phyloP scores from a whole-genome alignment of 345 rosid species.

The Populus alba region DNA sequence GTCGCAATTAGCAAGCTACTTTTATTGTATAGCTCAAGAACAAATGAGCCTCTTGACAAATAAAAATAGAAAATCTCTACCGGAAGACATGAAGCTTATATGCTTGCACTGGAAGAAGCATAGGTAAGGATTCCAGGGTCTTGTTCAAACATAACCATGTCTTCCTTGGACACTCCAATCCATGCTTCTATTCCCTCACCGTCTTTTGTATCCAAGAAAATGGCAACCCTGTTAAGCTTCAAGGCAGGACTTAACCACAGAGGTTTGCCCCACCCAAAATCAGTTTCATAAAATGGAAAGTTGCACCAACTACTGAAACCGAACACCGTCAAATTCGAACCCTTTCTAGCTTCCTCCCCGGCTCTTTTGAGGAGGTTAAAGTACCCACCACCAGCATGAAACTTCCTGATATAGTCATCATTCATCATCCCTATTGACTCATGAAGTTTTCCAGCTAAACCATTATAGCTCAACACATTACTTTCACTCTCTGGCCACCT shows the following conservation, averaged over 20 bases:
- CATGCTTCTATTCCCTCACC: conserved; percentile 31
- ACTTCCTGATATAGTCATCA: conserved; percentile 12
- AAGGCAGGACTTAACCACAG: conserved; percentile 17
- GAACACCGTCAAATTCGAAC: background rate
- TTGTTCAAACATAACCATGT: conserved; percentile 20
- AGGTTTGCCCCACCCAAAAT: conserved; percentile 38
- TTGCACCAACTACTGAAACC: conserved; percentile 25
- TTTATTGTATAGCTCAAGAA: background rate
- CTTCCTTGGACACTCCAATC: conserved; percentile 25
- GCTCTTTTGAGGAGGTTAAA: background rate
- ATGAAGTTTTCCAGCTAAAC: conserved; percentile 13
- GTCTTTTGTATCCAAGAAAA: conserved; percentile 15
- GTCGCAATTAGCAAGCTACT: background rate
- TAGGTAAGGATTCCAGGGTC: conserved; percentile 13
- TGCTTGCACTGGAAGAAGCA: conserved; percentile 16
- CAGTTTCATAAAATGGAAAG: conserved; percentile 26
- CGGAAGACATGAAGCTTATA: background rate
- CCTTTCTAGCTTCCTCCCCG: background rate
- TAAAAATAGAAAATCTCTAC: background rate
- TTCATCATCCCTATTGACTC: conserved; percentile 10
- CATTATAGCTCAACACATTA: background rate
- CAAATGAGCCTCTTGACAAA: background rate
- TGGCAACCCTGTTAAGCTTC: background rate
- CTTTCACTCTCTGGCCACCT: background rate
- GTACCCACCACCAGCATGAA: conserved; percentile 12